phyloP scores from a whole-genome alignment of 2,329 filamentous ascomycete species.

The Neofusicoccum cordaticola region DNA sequence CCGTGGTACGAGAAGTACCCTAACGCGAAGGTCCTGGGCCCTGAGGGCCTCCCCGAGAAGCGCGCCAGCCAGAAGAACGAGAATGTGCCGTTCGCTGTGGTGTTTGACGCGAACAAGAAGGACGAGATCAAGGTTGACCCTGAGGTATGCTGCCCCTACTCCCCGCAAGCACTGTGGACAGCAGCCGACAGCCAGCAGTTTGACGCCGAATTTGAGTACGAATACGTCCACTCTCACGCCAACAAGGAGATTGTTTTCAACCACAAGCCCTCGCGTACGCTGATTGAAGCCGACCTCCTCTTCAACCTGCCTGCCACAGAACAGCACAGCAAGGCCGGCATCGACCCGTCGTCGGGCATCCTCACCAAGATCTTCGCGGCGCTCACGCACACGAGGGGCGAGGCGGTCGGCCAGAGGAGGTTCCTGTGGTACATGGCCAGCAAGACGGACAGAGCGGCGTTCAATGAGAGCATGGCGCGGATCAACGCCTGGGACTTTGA shows the following conservation, averaged over 20 bases:
- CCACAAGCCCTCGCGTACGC: conserved; percentile 72
- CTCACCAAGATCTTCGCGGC: conserved; percentile 56
- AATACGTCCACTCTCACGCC: conserved; percentile 74
- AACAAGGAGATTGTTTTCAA: conserved; percentile 88
- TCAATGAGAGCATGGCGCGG: conserved; percentile 64
- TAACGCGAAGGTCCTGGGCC: conserved; percentile 73
- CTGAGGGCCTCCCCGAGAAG: conserved; percentile 81
- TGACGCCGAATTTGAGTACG: conserved; percentile 77
- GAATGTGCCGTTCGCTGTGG: conserved; percentile 61
- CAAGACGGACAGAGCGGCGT: conserved; percentile 61
- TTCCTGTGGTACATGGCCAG: conserved; percentile 76
- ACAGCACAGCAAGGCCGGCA: conserved; percentile 64
- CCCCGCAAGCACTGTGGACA: no score
- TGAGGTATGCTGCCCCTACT: conserved; percentile 43
- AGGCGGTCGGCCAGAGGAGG: conserved; percentile 71
- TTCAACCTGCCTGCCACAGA: conserved; percentile 89
- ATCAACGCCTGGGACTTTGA: conserved; percentile 83
- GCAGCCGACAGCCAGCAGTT: conserved; percentile 47
- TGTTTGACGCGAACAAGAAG: conserved; percentile 49
- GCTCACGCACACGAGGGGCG: conserved; percentile 60
- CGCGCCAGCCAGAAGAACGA: conserved; percentile 61
- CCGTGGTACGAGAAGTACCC: conserved; percentile 81
- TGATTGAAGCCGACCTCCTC: conserved; percentile 86
- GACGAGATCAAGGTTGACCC: conserved; percentile 55
- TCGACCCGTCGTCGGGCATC: conserved; percentile 56